These are phyloP conservation scores for Camelina laxa DNA, from an alignment of 345 rosid genomes.

Conservation along the genomic window DNA sequence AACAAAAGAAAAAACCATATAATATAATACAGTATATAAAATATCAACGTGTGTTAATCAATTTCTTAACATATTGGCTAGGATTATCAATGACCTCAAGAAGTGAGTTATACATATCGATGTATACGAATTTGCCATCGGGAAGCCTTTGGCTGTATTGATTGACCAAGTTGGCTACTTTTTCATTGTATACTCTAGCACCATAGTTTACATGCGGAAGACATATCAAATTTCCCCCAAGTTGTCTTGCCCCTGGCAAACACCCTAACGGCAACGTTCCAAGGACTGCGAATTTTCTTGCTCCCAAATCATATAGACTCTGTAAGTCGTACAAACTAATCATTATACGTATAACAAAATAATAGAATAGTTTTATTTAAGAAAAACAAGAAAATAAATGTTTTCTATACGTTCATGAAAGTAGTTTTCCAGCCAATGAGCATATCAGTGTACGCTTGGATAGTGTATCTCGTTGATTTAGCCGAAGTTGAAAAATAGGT, in stretches of 20 bases:
- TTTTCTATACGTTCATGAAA: constrained; percentile 47
- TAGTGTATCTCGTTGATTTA: constrained; percentile 31
- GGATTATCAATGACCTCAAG: constrained; percentile 26
- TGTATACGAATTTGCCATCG: constrained; percentile 19
- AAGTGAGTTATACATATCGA: constrained; percentile 34
- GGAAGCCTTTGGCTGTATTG: constrained; percentile 16
- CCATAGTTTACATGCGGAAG: constrained; percentile 18
- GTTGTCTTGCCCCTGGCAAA: constrained; percentile 35
- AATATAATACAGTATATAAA: neutral
- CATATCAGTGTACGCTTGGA: constrained; percentile 54
- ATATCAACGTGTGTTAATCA: neutral
- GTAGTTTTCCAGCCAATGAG: constrained; percentile 37
- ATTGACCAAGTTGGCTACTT: constrained; percentile 24
- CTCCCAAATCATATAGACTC: constrained; percentile 38
- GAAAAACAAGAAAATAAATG: too few species aligned
- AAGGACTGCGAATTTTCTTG: constrained; percentile 35
- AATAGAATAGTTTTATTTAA: neutral
- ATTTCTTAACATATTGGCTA: constrained; percentile 11
- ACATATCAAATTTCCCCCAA: neutral
- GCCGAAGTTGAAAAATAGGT: constrained; percentile 46
- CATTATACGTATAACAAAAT: neutral
- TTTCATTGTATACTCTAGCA: constrained; percentile 32
- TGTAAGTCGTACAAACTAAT: constrained; percentile 1
- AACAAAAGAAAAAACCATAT: neutral
- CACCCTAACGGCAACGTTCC: constrained; percentile 42